These are phyloP conservation scores for Candida multigemmis DNA, from an alignment of 805 yeast species.

Conservation along the genomic window DNA sequence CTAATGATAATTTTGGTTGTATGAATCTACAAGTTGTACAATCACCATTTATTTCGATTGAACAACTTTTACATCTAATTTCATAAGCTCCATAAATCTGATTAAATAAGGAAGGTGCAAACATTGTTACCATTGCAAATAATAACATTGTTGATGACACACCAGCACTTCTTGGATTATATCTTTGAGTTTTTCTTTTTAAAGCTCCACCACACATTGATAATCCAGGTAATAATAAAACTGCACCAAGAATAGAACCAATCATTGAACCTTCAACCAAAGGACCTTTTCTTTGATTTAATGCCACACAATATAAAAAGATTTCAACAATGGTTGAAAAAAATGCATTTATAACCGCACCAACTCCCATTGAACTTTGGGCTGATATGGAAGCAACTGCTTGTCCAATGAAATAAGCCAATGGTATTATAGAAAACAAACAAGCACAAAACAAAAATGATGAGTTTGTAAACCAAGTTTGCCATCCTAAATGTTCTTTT, in stretches of 20 bases:
- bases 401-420: slow-evolving; percentile 96
- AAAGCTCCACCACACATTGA: slow-evolving; percentile 98
- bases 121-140: slow-evolving; percentile 83
- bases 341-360: slow-evolving; percentile 96
- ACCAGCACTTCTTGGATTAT: slow-evolving; percentile 94
- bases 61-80: slow-evolving; percentile 58
- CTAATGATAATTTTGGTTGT: slow-evolving; percentile 69
- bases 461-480: slow-evolving; percentile 46
- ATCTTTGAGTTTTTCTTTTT: slow-evolving; percentile 84
- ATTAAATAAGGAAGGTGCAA: slow-evolving; percentile 85
- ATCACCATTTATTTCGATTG: slow-evolving; percentile 15
- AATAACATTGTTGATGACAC: slow-evolving; percentile 93
- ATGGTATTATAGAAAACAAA: slow-evolving; percentile 77
- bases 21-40: slow-evolving; percentile 69
- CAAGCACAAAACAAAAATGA: slow-evolving; percentile 65
- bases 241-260: slow-evolving; percentile 91
- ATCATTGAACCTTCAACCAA: slow-evolving; percentile 94
- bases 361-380: slow-evolving; percentile 97
- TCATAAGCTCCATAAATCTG: slow-evolving; percentile 86
- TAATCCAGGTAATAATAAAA: slow-evolving; percentile 80
- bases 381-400: slow-evolving; percentile 99
- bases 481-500: slow-evolving; percentile 31
- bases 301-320: slow-evolving; percentile 84
- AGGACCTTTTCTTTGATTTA: slow-evolving; percentile 74
- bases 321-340: slow-evolving; percentile 95